Evolutionary conservation across 2,329 filamentous ascomycete genomes (phyloP).

Genomic region (Xylariales sp.): DNA sequence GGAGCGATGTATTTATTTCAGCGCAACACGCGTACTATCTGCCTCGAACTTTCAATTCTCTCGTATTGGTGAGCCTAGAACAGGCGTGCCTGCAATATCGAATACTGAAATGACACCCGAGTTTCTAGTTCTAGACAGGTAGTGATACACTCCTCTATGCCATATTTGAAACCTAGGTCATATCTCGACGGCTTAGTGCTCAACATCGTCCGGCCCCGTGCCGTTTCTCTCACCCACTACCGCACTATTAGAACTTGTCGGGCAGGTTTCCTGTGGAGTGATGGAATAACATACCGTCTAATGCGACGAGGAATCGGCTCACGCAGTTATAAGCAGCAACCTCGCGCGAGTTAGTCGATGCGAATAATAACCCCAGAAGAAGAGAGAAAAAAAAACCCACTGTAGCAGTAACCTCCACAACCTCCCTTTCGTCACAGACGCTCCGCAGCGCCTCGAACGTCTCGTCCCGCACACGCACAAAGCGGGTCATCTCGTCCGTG

Average conservation of each 20-base stretch:
- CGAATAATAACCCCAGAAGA: neutral
- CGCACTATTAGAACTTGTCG: constrained; percentile 43
- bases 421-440: constrained; percentile 74
- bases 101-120: neutral
- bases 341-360: constrained; percentile 46
- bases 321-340: constrained; percentile 86
- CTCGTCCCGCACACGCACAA: constrained; percentile 74
- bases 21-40: constrained; percentile 17
- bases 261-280: neutral
- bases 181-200: constrained; percentile 46
- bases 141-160: too few species aligned
- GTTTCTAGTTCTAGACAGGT: neutral
- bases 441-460: constrained; percentile 73
- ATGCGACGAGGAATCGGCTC: constrained; percentile 82
- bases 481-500: constrained; percentile 85
- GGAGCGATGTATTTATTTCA: constrained; percentile 20
- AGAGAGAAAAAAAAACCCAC: constrained; percentile 54
- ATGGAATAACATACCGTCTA: constrained; percentile 70
- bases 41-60: neutral
- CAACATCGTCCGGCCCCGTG: constrained; percentile 59
- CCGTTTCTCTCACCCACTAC: constrained; percentile 69
- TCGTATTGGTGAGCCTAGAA: neutral
- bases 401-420: constrained; percentile 85
- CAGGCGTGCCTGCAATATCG: neutral
- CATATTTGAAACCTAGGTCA: neutral